Percentiles rank a stretch among this genome's conserved stretches.
phyloP scores from a whole-genome alignment of 2,329 filamentous ascomycete genomes.

The Ceratocystiopsis minuta region DNA sequence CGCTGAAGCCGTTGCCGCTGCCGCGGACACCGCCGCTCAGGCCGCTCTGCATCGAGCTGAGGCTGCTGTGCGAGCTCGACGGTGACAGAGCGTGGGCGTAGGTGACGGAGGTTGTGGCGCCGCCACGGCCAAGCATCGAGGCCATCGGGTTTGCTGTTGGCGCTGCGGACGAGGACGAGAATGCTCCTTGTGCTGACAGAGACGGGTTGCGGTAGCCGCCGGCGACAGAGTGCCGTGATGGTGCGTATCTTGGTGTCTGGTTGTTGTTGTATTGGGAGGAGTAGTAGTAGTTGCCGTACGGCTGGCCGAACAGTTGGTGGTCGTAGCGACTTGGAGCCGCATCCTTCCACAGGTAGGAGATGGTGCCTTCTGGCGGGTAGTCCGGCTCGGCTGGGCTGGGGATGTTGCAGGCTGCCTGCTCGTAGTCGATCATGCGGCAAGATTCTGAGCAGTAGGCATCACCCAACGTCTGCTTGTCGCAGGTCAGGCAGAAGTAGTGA shows the following conservation, averaged over 20 bases:
- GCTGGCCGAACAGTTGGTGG: conserved; percentile 37
- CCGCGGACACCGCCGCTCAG: not conserved
- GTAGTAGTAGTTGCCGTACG: conserved; percentile 31
- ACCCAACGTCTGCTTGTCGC: conserved; percentile 71
- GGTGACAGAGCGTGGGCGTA: conserved; percentile 36
- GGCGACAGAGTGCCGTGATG: conserved; percentile 8
- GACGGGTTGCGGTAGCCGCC: conserved; percentile 5
- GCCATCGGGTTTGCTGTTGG: conserved; percentile 1
- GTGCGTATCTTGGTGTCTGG: too few relatives aligned
- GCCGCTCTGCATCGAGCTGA: conserved; percentile 56
- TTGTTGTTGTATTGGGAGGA: not conserved
- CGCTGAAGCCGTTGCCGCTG: not conserved
- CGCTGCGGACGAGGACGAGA: not conserved
- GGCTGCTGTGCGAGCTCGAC: conserved; percentile 69
- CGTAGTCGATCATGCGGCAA: conserved; percentile 74
- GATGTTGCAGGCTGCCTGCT: conserved; percentile 42
- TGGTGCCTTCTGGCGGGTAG: conserved; percentile 20
- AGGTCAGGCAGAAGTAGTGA: conserved; percentile 83
- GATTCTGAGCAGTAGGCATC: conserved; percentile 83
- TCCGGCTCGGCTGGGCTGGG: conserved; percentile 36
- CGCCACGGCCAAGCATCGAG: too few relatives aligned
- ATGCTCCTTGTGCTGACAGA: too few relatives aligned
- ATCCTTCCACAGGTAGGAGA: conserved; percentile 31
- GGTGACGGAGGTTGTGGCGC: conserved; percentile 9
- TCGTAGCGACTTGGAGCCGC: conserved; percentile 15